These are phyloP conservation scores for Sporothrix phasma DNA, from an alignment of 2,329 filamentous ascomycete genomes.

Conservation along the genomic window DNA sequence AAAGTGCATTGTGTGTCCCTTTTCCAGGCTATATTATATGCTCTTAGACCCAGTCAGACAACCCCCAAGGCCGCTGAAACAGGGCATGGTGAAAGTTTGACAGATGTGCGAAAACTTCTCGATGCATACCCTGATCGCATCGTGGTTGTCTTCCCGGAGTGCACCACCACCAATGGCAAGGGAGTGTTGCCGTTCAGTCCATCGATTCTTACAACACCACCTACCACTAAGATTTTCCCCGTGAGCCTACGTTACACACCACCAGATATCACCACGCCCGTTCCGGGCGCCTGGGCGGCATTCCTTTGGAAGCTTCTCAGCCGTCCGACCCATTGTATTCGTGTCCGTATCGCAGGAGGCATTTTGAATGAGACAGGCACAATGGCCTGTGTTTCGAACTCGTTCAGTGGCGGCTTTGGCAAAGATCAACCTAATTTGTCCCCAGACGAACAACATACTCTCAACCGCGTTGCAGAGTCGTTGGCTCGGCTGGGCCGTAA, in stretches of 20 bases:
- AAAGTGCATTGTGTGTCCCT: slow-evolving; percentile 70
- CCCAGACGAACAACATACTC: slow-evolving; percentile 54
- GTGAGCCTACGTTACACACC: slow-evolving; percentile 84
- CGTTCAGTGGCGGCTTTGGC: too few relatives aligned
- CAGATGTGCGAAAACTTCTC: slow-evolving; percentile 54
- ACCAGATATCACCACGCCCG: slow-evolving; percentile 78
- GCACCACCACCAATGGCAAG: slow-evolving; percentile 85
- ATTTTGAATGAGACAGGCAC: slow-evolving; percentile 40
- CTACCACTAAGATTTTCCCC: slow-evolving; percentile 71
- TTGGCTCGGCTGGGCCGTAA: slow-evolving; percentile 79
- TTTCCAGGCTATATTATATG: slow-evolving; percentile 61
- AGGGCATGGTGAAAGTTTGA: slow-evolving; percentile 29
- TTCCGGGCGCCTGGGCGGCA: slow-evolving; percentile 60
- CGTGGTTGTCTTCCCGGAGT: slow-evolving; percentile 86
- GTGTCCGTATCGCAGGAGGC: slow-evolving; percentile 78
- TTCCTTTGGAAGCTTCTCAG: slow-evolving; percentile 85
- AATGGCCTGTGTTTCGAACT: not conserved
- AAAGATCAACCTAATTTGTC: slow-evolving; percentile 24
- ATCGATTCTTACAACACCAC: slow-evolving; percentile 57
- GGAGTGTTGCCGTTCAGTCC: slow-evolving; percentile 79
- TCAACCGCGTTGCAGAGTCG: slow-evolving; percentile 75
- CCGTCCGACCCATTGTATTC: slow-evolving; percentile 77
- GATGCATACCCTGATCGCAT: slow-evolving; percentile 60
- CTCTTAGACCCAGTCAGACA: slow-evolving; percentile 52
- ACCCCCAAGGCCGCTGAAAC: slow-evolving; percentile 30